Conservation (phyloP, 441 rosid species). For the Populus hybrid region DNA sequence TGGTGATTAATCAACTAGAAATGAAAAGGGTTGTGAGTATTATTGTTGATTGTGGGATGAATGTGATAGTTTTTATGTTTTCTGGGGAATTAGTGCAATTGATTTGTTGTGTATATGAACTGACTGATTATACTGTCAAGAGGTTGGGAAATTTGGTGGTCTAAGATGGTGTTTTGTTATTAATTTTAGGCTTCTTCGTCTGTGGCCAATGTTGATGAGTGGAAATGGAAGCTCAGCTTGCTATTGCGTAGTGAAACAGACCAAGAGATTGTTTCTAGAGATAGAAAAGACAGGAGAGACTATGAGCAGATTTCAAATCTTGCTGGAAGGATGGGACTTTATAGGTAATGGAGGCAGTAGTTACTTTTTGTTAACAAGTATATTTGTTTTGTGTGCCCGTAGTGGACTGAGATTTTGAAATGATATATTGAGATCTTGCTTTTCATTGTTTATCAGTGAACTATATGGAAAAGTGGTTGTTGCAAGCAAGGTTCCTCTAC, state of each 20-base stretch:
- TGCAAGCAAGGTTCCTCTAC: slow-evolving; percentile 94
- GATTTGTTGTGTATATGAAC: background rate
- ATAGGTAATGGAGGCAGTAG: slow-evolving; percentile 42
- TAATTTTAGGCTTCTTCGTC: slow-evolving; percentile 78
- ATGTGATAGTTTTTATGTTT: background rate
- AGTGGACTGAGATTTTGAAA: background rate
- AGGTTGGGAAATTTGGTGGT: background rate
- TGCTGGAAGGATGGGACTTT: slow-evolving; percentile 86
- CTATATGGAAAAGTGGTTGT: slow-evolving; percentile 94
- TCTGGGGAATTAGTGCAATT: background rate
- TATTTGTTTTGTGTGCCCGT: background rate
- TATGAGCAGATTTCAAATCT: slow-evolving; percentile 89
- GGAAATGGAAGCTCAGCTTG: slow-evolving; percentile 35
- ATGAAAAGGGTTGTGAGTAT: background rate
- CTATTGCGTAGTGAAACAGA: slow-evolving; percentile 66
- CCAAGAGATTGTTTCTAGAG: slow-evolving; percentile 81
- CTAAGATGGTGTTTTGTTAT: background rate
- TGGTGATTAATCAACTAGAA: background rate
- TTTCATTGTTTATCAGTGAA: slow-evolving; percentile 43
- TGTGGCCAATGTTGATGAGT: slow-evolving; percentile 68
- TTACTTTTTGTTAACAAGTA: background rate
- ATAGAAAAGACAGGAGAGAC: slow-evolving; percentile 93
- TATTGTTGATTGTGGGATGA: background rate
- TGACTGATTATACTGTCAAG: background rate
- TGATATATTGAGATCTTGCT: background rate